A percentile compares a stretch with the other conserved stretches of the same genome.
These are phyloP conservation scores for Phytophthora megakarya DNA, from an alignment of 352 stramenopile genomes.

Conservation along the genomic window DNA sequence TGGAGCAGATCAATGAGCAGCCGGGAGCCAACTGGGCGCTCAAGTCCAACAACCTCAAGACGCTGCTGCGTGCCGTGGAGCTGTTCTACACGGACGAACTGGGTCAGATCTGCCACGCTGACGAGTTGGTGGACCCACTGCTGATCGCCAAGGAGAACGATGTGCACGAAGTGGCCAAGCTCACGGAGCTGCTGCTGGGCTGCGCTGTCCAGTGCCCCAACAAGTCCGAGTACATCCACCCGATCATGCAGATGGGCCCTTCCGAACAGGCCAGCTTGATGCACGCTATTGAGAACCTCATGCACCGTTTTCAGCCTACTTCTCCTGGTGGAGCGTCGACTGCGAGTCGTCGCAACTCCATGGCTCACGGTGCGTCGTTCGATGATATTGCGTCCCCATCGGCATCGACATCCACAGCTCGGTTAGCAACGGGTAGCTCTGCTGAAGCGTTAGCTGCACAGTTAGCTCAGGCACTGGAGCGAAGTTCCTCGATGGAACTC, in stretches of 20 bases:
- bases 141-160: conserved; percentile 76
- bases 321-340: conserved; percentile 47
- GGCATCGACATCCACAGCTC: conserved; percentile 34
- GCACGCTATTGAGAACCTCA: conserved; percentile 85
- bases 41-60: conserved; percentile 82
- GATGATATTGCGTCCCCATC: conserved; percentile 53
- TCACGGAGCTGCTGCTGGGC: conserved; percentile 75
- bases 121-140: conserved; percentile 71
- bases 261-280: conserved; percentile 83
- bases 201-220: conserved; percentile 81
- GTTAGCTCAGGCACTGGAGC: conserved; percentile 69
- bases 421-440: conserved; percentile 41
- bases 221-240: conserved; percentile 85
- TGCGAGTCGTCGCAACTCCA: conserved; percentile 33
- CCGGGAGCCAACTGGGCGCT: conserved; percentile 73
- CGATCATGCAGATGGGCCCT: conserved; percentile 83
- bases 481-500: conserved; percentile 72
- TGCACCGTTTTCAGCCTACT: conserved; percentile 72
- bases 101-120: conserved; percentile 67
- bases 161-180: conserved; percentile 66
- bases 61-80: conserved; percentile 73
- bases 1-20: conserved; percentile 75
- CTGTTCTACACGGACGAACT: conserved; percentile 86
- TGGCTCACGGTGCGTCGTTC: conserved; percentile 51
- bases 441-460: conserved; percentile 56